Evolutionary conservation across 1,284 basidiomycete species (phyloP), one percentile per base, ranked within the genome.

Genomic region (Porphyrellus sp.): DNA sequence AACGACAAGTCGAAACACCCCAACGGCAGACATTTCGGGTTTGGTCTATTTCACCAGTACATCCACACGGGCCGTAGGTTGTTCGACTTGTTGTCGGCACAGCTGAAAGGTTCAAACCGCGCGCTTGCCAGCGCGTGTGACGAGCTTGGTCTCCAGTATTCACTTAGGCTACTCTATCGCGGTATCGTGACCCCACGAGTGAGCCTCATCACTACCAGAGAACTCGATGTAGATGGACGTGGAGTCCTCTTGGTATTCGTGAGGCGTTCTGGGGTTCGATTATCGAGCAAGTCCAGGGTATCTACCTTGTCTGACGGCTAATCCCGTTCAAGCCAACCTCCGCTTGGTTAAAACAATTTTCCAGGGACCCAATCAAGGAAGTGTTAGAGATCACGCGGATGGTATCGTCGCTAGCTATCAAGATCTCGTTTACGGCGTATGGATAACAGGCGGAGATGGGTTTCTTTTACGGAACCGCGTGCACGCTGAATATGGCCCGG

Each of bases 101-200:
- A 52, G 25, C n/a, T 55, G 25, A 59, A 59, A 46, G n/a, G 57
- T 56, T 41, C 74, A 31, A 69, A 75, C 46, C 72, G 77, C 73
- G 57, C 69, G 74, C 30, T 56, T 53, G n/a, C 63, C 23, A 72
- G 73, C 0, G 47, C 45, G 1, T 57, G 50, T 16, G 41, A 50
- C 3, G 20, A 20, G 2, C 49, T 55, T 8, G 53, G 48, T 7
- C 35, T 59, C 1, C 18, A 8, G 8, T 37, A 49, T 3, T 28
- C 12, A 46, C 38, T 58, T 31, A 37, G 35, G 16, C 13, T 49
- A 1, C 16, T 49, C 15, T 58, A 58, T 21, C 48, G 46, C 15
- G 7, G 13, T 0, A 9, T 55, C 5, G 3, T 12, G 4, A 3
- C 23, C 3, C 8, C 1, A 1, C 20, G 5, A 3, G 2, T 44